Conservation (phyloP, 148 eudicot species). For the Simmondsia chinensis region DNA sequence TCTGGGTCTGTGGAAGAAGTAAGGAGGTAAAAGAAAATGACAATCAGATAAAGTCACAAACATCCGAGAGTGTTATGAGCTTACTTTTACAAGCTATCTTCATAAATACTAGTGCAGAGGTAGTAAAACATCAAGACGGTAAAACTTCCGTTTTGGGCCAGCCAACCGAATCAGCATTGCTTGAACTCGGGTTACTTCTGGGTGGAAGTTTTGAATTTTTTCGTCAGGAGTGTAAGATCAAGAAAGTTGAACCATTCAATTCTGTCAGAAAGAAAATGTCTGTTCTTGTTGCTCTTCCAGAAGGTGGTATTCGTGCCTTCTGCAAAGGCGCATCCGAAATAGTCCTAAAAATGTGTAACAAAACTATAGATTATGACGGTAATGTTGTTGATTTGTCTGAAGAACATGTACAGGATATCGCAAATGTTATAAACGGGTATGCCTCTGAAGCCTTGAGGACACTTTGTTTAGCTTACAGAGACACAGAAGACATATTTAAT, state of each 20-base stretch:
- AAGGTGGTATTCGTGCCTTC: slow-evolving; percentile 61
- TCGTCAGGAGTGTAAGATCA: slow-evolving; percentile 27
- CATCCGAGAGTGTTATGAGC: slow-evolving; percentile 23
- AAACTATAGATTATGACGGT: slow-evolving; percentile 41
- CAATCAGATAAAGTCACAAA: slow-evolving; percentile 17
- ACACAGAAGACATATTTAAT: slow-evolving; percentile 26
- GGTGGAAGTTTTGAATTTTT: slow-evolving; percentile 49
- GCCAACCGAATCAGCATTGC: slow-evolving; percentile 83
- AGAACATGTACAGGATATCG: slow-evolving; percentile 28
- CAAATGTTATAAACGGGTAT: slow-evolving; percentile 51
- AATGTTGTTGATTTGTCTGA: slow-evolving; percentile 36
- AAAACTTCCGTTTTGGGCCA: slow-evolving; percentile 60
- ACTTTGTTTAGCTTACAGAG: slow-evolving; percentile 76
- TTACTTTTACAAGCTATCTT: slow-evolving; percentile 58
- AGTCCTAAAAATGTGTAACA: slow-evolving; percentile 57
- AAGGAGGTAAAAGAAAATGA: slow-evolving; percentile 30
- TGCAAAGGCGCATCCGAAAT: slow-evolving; percentile 98
- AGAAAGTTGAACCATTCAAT: slow-evolving; percentile 78
- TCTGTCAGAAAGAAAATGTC: slow-evolving; percentile 89
- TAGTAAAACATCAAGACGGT: slow-evolving; percentile 56
- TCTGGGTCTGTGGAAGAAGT: slow-evolving; percentile 51
- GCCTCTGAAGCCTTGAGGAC: slow-evolving; percentile 84
- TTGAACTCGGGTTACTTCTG: slow-evolving; percentile 64
- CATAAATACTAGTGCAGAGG: slow-evolving; percentile 74
- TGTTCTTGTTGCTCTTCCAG: slow-evolving; percentile 61